Evolutionary conservation across 495 filamentous ascomycete genomes (phyloP).

Genomic region (Rostrohypoxylon terebratum): DNA sequence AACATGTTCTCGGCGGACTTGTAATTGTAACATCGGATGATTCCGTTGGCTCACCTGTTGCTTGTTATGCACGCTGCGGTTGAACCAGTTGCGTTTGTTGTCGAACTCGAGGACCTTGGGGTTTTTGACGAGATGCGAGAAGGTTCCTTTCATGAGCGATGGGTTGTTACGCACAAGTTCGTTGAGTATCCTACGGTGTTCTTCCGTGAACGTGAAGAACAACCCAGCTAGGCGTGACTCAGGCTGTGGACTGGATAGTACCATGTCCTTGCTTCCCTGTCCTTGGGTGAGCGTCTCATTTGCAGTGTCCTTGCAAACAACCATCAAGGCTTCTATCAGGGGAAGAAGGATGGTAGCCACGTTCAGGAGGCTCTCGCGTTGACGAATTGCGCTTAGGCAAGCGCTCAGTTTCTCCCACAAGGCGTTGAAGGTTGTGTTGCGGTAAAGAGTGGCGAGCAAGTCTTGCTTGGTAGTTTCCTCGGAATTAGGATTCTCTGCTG

Average conservation of each 20-base stretch:
- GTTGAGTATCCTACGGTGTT: constrained; percentile 97
- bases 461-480: constrained; percentile 74
- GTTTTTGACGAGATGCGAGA: constrained; percentile 95
- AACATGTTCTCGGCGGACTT: constrained; percentile 91
- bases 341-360: constrained; percentile 95
- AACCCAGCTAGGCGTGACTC: constrained; percentile 86
- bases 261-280: constrained; percentile 71
- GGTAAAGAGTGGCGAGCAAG: constrained; percentile 86
- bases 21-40: constrained; percentile 82
- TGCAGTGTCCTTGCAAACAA: constrained; percentile 96
- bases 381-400: constrained; percentile 86
- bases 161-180: constrained; percentile 97
- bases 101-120: constrained; percentile 99
- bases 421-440: constrained; percentile 86
- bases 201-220: constrained; percentile 98
- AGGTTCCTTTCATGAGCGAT: constrained; percentile 97
- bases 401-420: constrained; percentile 96
- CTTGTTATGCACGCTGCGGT: constrained; percentile 86
- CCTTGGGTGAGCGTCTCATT: constrained; percentile 68
- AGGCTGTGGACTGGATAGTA: constrained; percentile 79
- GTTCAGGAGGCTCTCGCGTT: constrained; percentile 94
- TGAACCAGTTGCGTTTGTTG: constrained; percentile 99
- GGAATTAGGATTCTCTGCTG: constrained; percentile 66
- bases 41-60: constrained; percentile 68
- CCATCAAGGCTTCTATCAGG: constrained; percentile 96